A percentile compares a stretch with the other conserved stretches of the same genome.
Conservation (phyloP, 2,329 filamentous ascomycete species). For the Alternaria gaisen region DNA sequence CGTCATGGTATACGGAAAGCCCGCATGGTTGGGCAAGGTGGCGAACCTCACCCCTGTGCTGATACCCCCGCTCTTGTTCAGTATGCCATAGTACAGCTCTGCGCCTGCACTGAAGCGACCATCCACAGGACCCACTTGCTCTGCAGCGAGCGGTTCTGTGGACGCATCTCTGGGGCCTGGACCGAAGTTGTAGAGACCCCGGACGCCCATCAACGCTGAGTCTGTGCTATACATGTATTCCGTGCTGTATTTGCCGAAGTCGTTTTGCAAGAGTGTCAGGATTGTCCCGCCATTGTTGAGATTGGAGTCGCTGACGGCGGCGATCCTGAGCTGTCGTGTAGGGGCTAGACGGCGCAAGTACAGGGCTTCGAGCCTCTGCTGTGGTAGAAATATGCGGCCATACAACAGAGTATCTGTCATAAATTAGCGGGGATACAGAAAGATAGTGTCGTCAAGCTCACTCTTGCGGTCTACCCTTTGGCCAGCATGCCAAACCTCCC, state of each 20-base stretch:
- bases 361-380: conserved; percentile 85
- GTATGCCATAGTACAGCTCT: conserved; percentile 92
- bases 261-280: conserved; percentile 78
- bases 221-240: conserved; percentile 94
- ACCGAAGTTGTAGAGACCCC: conserved; percentile 95
- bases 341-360: conserved; percentile 81
- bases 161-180: conserved; percentile 64
- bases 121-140: conserved; percentile 65
- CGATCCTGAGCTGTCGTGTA: conserved; percentile 80
- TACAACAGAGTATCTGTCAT: conserved; percentile 70
- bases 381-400: conserved; percentile 81
- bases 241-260: conserved; percentile 84
- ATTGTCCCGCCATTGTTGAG: conserved; percentile 80
- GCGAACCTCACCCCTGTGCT: conserved; percentile 90
- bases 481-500: conserved; percentile 64
- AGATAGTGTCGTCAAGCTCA: conserved; percentile 29
- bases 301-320: conserved; percentile 75
- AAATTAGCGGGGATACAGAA: conserved; percentile 29
- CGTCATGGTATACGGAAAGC: conserved; percentile 92
- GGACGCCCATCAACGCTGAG: conserved; percentile 84
- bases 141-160: conserved; percentile 31
- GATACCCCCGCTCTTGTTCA: conserved; percentile 93
- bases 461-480: conserved; percentile 60
- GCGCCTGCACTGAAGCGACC: conserved; percentile 90
- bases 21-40: conserved; percentile 79